phyloP scores from a whole-genome alignment of 2,329 filamentous ascomycete genomes.

The Aspergillus versicolor region DNA sequence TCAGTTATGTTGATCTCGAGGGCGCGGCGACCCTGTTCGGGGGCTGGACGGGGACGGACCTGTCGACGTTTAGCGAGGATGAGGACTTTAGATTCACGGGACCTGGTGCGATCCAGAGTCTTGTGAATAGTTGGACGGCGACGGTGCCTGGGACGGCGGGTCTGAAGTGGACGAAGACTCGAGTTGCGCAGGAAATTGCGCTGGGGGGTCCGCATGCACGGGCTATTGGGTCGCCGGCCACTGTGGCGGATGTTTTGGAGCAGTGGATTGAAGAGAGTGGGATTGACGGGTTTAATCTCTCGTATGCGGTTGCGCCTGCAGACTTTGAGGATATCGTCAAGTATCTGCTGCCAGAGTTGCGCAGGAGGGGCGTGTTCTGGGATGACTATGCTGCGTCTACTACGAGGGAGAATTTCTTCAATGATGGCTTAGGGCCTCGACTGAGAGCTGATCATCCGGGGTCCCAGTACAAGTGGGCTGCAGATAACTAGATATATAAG shows the following conservation, averaged over 20 bases:
- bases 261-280: slow-evolving; percentile 23
- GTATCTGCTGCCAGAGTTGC: slow-evolving; percentile 25
- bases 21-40: slow-evolving; percentile 43
- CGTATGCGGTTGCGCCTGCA: slow-evolving; percentile 20
- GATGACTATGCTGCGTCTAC: slow-evolving; percentile 30
- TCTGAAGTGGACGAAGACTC: slow-evolving; percentile 32
- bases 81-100: slow-evolving; percentile 45
- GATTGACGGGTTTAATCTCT: slow-evolving; percentile 29
- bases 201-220: slow-evolving; percentile 6
- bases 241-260: slow-evolving; percentile 30
- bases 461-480: not conserved
- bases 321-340: slow-evolving; percentile 28
- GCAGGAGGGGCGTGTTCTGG: slow-evolving; percentile 34
- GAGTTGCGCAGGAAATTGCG: slow-evolving; percentile 26
- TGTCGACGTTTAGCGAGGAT: slow-evolving; percentile 42
- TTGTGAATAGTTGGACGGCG: slow-evolving; percentile 43
- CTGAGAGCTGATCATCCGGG: slow-evolving; percentile 5
- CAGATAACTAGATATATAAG: not conserved
- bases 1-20: slow-evolving; percentile 41
- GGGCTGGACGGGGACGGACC: slow-evolving; percentile 40
- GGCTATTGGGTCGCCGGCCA: slow-evolving; percentile 10
- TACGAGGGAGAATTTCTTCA: slow-evolving; percentile 9
- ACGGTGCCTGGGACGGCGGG: slow-evolving; percentile 40
- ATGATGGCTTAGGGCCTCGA: not conserved
- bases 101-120: slow-evolving; percentile 40